These are phyloP conservation scores for Fusarium sp. DNA, from an alignment of 2,329 filamentous ascomycete genomes.

Conservation along the genomic window DNA sequence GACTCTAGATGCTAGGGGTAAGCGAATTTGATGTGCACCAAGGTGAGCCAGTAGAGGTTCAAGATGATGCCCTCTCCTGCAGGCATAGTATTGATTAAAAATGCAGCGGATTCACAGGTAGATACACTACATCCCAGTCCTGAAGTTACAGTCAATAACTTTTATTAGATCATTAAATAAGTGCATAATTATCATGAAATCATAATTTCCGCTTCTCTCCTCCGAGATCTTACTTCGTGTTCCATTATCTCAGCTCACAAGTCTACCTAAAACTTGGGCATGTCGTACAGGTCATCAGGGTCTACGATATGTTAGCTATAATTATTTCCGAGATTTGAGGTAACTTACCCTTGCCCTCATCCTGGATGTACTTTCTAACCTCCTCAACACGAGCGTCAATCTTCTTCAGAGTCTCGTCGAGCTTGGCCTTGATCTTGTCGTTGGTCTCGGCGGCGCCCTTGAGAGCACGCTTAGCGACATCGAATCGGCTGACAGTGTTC, in stretches of 20 bases:
- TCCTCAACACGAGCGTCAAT: constrained; percentile 61
- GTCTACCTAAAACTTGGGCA: constrained; percentile 29
- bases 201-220: neutral
- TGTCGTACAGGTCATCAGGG: constrained; percentile 37
- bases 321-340: rapidly evolving
- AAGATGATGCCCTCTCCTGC: rapidly evolving
- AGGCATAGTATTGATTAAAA: neutral
- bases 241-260: neutral
- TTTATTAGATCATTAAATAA: neutral
- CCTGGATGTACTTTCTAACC: constrained; percentile 63
- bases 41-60: neutral
- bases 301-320: constrained; percentile 23
- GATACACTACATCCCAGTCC: neutral
- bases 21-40: too few species aligned
- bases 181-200: neutral
- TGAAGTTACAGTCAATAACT: neutral
- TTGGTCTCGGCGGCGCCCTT: constrained; percentile 60
- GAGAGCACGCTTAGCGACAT: constrained; percentile 67
- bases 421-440: constrained; percentile 56
- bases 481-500: constrained; percentile 69
- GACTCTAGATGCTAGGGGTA: too few species aligned
- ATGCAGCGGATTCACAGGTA: rapidly evolving
- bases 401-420: constrained; percentile 60
- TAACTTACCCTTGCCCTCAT: constrained; percentile 61
- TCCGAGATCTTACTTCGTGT: neutral